A percentile compares a stretch with the other conserved stretches of the same genome.
phyloP scores from a whole-genome alignment of 2,329 filamentous ascomycete species.

The Corynespora cassiicola region DNA sequence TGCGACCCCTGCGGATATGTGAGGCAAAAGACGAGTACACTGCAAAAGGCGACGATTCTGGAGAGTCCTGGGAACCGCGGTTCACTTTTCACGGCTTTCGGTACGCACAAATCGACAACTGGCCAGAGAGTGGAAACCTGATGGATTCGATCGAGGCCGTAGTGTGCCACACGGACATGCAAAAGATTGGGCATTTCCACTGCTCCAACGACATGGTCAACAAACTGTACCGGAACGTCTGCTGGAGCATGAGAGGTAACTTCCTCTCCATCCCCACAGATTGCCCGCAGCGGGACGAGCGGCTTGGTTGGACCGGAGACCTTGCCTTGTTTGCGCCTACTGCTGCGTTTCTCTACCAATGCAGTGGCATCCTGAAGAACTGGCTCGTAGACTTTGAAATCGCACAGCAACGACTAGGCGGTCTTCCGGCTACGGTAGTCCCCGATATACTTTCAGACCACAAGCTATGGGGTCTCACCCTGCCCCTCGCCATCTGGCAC shows the following conservation, averaged over 20 bases:
- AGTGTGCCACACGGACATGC: conserved; percentile 59
- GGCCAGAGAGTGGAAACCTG: conserved; percentile 33
- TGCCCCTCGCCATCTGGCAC: conserved; percentile 48
- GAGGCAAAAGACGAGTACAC: conserved; percentile 29
- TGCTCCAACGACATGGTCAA: conserved; percentile 61
- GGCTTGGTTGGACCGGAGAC: conserved; percentile 62
- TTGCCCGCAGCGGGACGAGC: conserved; percentile 62
- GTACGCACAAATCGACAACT: conserved; percentile 56
- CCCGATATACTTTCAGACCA: no score
- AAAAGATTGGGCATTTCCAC: conserved; percentile 55
- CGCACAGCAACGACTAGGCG: conserved; percentile 34
- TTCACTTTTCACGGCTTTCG: conserved; percentile 62
- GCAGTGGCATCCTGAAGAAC: conserved; percentile 54
- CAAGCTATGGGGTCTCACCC: no score
- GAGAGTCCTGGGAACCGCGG: conserved; percentile 47
- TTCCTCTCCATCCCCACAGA: no score
- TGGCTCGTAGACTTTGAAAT: conserved; percentile 54
- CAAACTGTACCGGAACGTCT: conserved; percentile 59
- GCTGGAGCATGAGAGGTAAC: conserved; percentile 65
- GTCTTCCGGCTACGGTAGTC: conserved; percentile 29
- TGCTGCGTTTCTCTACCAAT: conserved; percentile 61
- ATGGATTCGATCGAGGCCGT: conserved; percentile 42
- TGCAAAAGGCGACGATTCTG: neutral
- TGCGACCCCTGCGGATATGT: conserved; percentile 49
- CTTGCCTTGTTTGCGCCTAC: conserved; percentile 57